Conservation (phyloP, 2,329 filamentous ascomycete species). For the Escovopsis sp. region DNA sequence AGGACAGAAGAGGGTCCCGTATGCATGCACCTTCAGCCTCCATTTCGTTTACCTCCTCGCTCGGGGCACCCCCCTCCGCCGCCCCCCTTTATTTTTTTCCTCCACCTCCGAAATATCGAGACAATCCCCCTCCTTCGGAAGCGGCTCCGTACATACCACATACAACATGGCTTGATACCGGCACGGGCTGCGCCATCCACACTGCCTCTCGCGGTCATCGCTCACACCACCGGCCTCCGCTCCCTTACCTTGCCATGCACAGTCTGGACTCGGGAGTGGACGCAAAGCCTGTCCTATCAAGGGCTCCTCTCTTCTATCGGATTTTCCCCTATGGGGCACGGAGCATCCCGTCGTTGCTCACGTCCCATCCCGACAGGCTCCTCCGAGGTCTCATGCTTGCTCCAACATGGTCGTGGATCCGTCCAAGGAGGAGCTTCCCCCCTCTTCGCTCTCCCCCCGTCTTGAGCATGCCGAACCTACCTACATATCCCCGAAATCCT, state of each 20-base stretch:
- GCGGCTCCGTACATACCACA: not conserved
- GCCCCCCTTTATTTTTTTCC: not conserved
- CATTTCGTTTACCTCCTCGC: no score
- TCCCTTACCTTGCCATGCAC: not conserved
- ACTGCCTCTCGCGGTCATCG: no score
- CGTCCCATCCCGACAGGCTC: not conserved
- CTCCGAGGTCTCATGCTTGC: not conserved
- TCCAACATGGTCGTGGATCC: not conserved
- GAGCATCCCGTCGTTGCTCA: not conserved
- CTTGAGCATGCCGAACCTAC: not conserved
- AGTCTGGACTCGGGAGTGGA: not conserved
- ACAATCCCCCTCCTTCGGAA: not conserved
- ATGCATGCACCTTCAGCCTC: no score
- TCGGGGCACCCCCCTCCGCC: not conserved
- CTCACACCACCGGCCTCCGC: no score
- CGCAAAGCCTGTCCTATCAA: not conserved
- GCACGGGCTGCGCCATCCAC: no score
- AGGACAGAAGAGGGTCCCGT: no score
- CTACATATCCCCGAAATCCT: not conserved
- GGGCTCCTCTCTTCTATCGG: not conserved
- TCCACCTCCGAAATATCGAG: not conserved
- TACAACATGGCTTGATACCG: not conserved
- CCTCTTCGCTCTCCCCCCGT: conserved; percentile 2
- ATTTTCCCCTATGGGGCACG: no score
- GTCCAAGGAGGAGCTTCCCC: not conserved